phyloP scores from a whole-genome alignment of 169 alveolate genomes.

The Eimeria maxima region DNA sequence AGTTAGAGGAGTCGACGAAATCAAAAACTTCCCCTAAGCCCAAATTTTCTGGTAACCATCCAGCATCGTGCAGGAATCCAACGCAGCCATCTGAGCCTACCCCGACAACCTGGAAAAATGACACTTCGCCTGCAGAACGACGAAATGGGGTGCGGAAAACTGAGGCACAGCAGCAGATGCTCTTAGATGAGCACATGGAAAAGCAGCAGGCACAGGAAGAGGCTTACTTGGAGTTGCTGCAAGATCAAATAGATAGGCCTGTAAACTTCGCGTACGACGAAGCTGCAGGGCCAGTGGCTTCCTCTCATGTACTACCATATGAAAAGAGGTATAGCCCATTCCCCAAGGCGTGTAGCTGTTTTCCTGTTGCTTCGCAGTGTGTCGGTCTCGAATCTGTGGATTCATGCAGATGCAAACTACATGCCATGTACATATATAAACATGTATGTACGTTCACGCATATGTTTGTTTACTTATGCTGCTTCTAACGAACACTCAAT shows the following conservation, averaged over 20 bases:
- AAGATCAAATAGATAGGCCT: slow-evolving; percentile 1
- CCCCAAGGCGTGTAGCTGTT: neutral
- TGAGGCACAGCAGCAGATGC: slow-evolving; percentile 4
- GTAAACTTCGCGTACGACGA: slow-evolving; percentile 47
- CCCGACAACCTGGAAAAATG: neutral
- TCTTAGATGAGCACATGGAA: slow-evolving; percentile 60
- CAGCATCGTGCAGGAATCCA: neutral
- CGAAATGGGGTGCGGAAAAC: neutral
- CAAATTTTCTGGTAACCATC: neutral
- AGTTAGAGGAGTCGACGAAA: neutral
- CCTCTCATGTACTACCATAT: neutral
- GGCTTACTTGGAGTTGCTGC: slow-evolving; percentile 36
- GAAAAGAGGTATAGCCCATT: neutral
- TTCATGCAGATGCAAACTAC: neutral
- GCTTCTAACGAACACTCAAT: neutral
- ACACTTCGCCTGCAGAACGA: neutral
- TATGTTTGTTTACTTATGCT: neutral
- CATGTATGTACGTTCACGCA: neutral
- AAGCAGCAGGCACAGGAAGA: slow-evolving; percentile 64
- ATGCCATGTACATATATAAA: neutral
- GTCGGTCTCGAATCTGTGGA: neutral
- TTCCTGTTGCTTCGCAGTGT: neutral
- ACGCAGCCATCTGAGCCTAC: neutral
- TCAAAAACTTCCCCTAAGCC: neutral
- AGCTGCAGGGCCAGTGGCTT: slow-evolving; percentile 63